Evolutionary conservation across 352 stramenopile species (phyloP).

Genomic region (Globisporangium rhizosaccharum): DNA sequence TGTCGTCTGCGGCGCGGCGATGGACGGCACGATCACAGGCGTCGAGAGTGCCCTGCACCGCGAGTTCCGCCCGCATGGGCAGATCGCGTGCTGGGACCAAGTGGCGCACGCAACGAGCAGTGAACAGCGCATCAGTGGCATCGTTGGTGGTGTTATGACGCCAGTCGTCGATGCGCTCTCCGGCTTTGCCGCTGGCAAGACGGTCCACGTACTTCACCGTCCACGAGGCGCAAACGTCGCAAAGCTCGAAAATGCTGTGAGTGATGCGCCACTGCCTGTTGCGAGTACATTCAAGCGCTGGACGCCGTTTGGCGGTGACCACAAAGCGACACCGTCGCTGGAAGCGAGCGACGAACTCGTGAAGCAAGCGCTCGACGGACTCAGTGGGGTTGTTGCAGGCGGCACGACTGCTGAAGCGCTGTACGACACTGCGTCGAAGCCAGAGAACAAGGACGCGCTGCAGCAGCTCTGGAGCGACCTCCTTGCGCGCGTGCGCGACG

Average conservation of each 20-base stretch:
- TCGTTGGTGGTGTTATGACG: slow-evolving; percentile 6
- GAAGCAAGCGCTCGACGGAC: not conserved
- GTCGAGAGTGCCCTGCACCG: slow-evolving; percentile 9
- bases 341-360: not conserved
- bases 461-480: slow-evolving; percentile 1
- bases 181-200: slow-evolving; percentile 2
- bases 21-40: slow-evolving; percentile 12
- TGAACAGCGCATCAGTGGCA: slow-evolving; percentile 4
- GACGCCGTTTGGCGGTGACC: not conserved
- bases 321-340: not conserved
- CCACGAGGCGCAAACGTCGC: not conserved
- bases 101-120: slow-evolving; percentile 1
- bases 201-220: not conserved
- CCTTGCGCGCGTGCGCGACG: not conserved
- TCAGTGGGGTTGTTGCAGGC: not conserved
- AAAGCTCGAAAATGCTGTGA: not conserved
- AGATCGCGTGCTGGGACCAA: slow-evolving; percentile 9
- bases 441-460: not conserved
- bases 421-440: not conserved
- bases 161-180: slow-evolving; percentile 3
- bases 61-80: slow-evolving; percentile 9
- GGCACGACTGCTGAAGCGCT: slow-evolving; percentile 2
- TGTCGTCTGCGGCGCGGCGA: slow-evolving; percentile 8
- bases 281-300: slow-evolving; percentile 9
- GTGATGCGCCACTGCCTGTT: not conserved